These are phyloP conservation scores for Bisporella sp. DNA, from an alignment of 2,329 filamentous ascomycete genomes.

Conservation along the genomic window DNA sequence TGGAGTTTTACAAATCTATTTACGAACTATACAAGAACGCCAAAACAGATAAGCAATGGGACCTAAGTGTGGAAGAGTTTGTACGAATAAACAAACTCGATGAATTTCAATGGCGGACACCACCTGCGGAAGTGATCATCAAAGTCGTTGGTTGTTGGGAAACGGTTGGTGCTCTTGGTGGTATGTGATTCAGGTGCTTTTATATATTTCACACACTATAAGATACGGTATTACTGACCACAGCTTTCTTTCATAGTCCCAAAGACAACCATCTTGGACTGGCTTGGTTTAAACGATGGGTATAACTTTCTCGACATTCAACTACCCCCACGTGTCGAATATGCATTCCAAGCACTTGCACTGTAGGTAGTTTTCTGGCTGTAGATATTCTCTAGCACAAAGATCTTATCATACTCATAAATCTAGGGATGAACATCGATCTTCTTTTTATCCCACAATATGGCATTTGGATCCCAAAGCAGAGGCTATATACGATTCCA, in stretches of 20 bases:
- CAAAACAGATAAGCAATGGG: not conserved
- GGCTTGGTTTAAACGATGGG: slow-evolving; percentile 10
- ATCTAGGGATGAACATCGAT: slow-evolving; percentile 33
- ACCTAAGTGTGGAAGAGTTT: not conserved
- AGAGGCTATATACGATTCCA: not conserved
- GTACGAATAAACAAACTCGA: not conserved
- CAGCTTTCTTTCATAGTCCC: not conserved
- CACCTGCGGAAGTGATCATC: not conserved
- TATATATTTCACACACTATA: no score
- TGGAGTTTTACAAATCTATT: not conserved
- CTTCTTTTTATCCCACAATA: slow-evolving; percentile 28
- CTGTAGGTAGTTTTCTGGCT: slow-evolving; percentile 15
- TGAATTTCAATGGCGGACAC: not conserved
- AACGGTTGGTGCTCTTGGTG: slow-evolving; percentile 1
- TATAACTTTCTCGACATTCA: slow-evolving; percentile 2
- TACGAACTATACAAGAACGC: not conserved
- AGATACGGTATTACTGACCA: not conserved
- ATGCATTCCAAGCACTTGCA: slow-evolving; percentile 41
- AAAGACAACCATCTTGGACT: no score
- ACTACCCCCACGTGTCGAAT: slow-evolving; percentile 24
- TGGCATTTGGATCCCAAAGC: slow-evolving; percentile 21
- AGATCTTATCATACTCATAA: no score
- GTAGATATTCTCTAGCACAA: no score
- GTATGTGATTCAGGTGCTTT: slow-evolving; percentile 10
- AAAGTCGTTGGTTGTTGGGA: not conserved